Conservation (phyloP, 2,329 filamentous ascomycete species). For the Epichloe hybrida region DNA sequence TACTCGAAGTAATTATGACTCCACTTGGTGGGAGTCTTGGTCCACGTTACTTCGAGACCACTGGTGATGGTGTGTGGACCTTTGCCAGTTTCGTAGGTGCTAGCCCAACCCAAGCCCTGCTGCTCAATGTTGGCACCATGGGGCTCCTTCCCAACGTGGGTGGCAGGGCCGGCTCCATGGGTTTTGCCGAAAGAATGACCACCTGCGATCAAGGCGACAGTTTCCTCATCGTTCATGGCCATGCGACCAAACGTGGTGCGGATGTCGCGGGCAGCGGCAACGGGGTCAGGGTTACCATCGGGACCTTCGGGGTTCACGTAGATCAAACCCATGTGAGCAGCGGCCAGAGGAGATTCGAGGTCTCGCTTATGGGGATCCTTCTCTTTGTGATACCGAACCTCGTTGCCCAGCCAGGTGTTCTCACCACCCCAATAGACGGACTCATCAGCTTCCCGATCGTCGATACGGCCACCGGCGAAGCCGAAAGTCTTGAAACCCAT, state of each 20-base stretch:
- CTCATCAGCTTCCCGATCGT: conserved; percentile 66
- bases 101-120: conserved; percentile 63
- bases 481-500: conserved; percentile 65
- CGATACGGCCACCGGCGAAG: conserved; percentile 57
- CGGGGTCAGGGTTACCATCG: conserved; percentile 55
- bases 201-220: conserved; percentile 64
- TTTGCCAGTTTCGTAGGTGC: conserved; percentile 49
- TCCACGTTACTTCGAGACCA: conserved; percentile 71
- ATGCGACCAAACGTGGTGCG: conserved; percentile 63
- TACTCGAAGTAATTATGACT: conserved; percentile 63
- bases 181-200: conserved; percentile 74
- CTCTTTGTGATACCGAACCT: conserved; percentile 49
- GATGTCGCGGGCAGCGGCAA: conserved; percentile 58
- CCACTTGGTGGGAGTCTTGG: conserved; percentile 62
- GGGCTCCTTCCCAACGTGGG: conserved; percentile 55
- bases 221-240: conserved; percentile 77
- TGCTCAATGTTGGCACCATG: conserved; percentile 48
- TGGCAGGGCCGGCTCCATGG: conserved; percentile 53
- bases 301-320: conserved; percentile 75
- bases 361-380: conserved; percentile 44
- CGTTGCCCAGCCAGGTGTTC: conserved; percentile 61
- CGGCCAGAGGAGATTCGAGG: conserved; percentile 53
- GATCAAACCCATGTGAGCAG: conserved; percentile 59
- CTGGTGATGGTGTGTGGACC: conserved; percentile 62
- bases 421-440: conserved; percentile 67